Base-by-base conservation (phyloP, 2,329 filamentous ascomycete genomes). In the Raffaelea ambrosiae region DNA sequence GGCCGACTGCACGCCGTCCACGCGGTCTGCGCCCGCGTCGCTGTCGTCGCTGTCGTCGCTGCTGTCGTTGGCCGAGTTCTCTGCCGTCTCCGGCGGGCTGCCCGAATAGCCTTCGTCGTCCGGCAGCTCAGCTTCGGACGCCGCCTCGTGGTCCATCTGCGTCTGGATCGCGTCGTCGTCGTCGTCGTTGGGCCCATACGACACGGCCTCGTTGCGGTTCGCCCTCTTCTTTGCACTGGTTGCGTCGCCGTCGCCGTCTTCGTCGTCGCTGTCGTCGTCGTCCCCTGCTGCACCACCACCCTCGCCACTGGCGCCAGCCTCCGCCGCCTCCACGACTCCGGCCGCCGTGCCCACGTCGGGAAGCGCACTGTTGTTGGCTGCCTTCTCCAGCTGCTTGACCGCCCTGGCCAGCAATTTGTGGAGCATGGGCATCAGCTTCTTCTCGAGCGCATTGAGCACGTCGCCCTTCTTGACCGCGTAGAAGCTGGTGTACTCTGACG, bases 141-240 rank as follows among this genome's bases (percentile, higher is more conserved):
- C 66, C 3, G 71, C 74, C 45, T 83, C 80, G 29, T 70, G 72
- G 48, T 79, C 76, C 59, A 84, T 76, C 49, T 77, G 74, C 46
- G 72, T 70, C 57, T 84, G 82, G 47, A 94, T 81, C 33, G 77
- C 82, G 55, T 88, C 79, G 59, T 97, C 93, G 4, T 91, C 91
- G 5, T 95, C 90, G 60, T 97, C 93, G 42, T 95, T 94, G 31
- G 84, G 87, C 36, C 88, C 91, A 57, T 96, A 97, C 14, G 88
- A 93, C 3, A 91, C 83, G 26, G 84, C 86, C 65, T 95, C 86
- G 46, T 77, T 73, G 38, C 86, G 83, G 62, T 95, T 93, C 41
- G 81, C 79, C 57, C 77, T 80, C 59, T 82, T 76, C 67, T 88
- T 94, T 56, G 79, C 80, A 53, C 76, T 80, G 4, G 81, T 90